These are phyloP conservation scores for Wallacemonas sp. DNA, from an alignment of 208 protist genomes.

Conservation along the genomic window DNA sequence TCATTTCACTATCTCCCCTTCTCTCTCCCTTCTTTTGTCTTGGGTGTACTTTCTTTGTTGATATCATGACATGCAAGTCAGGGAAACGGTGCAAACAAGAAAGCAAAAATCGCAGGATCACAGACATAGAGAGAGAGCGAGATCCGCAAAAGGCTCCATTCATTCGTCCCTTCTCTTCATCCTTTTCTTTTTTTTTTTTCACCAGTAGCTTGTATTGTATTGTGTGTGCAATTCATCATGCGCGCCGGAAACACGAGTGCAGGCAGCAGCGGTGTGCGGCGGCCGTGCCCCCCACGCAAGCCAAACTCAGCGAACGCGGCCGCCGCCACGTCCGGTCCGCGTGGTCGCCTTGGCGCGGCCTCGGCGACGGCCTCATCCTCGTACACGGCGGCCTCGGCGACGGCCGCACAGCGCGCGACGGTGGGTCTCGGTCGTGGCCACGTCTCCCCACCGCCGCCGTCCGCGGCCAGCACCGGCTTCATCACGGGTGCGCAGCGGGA, in stretches of 20 bases:
- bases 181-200: not conserved
- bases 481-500: constrained; percentile 49
- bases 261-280: constrained; percentile 4
- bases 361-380: constrained; percentile 5
- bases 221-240: not conserved
- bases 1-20: too few relatives aligned
- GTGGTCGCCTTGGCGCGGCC: constrained; percentile 8
- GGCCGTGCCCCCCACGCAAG: constrained; percentile 5
- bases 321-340: not conserved
- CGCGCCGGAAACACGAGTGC: constrained; percentile 5
- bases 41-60: too few relatives aligned
- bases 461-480: constrained; percentile 12
- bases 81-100: too few relatives aligned
- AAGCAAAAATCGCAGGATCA: too few relatives aligned
- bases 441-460: constrained; percentile 9
- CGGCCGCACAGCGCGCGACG: constrained; percentile 1
- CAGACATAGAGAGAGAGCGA: too few relatives aligned
- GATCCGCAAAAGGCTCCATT: too few relatives aligned
- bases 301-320: constrained; percentile 13
- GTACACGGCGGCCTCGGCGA: constrained; percentile 2
- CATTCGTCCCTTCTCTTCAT: not conserved
- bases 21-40: too few relatives aligned
- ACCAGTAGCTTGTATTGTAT: too few relatives aligned
- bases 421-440: not conserved
- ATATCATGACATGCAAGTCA: too few relatives aligned